phyloP scores from a whole-genome alignment of 2,329 filamentous ascomycete species.

The Nemania sp. region DNA sequence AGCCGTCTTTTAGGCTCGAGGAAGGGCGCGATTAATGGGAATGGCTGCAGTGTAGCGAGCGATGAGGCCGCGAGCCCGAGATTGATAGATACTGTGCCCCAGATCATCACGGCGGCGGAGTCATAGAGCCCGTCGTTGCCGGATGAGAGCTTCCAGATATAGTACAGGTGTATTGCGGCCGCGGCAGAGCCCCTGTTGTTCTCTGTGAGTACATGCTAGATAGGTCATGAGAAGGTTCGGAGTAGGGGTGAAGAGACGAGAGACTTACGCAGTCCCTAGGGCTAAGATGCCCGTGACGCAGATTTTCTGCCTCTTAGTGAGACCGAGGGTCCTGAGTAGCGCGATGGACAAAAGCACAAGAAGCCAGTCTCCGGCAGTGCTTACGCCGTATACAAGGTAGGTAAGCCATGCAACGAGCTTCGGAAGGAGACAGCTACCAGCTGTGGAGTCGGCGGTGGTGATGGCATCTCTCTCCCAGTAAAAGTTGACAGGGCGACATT shows the following conservation, averaged over 20 bases:
- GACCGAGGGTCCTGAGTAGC: constrained; percentile 42
- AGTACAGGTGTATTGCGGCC: constrained; percentile 48
- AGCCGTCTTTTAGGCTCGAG: too few relatives aligned
- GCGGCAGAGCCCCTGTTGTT: constrained; percentile 43
- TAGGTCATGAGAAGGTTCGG: background rate
- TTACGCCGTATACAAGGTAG: constrained; percentile 42
- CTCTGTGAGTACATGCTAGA: background rate
- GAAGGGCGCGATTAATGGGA: too few relatives aligned
- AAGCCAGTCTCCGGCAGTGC: constrained; percentile 42
- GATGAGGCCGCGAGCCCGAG: constrained; percentile 46
- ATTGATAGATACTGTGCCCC: constrained; percentile 48
- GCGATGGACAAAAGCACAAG: constrained; percentile 43
- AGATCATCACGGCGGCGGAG: constrained; percentile 48
- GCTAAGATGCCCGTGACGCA: constrained; percentile 38
- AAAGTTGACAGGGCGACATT: constrained; percentile 44
- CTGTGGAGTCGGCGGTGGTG: constrained; percentile 27
- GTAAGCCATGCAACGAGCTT: constrained; percentile 39
- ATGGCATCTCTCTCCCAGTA: constrained; percentile 44
- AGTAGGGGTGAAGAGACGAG: background rate
- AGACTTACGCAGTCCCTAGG: constrained; percentile 45
- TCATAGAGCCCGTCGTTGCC: constrained; percentile 45
- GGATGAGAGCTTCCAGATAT: constrained; percentile 43
- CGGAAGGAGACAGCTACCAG: constrained; percentile 41
- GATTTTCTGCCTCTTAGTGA: constrained; percentile 42
- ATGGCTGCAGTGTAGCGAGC: constrained; percentile 44